phyloP scores from a whole-genome alignment of 495 filamentous ascomycete species.

The Talaromyces stipitatus region DNA sequence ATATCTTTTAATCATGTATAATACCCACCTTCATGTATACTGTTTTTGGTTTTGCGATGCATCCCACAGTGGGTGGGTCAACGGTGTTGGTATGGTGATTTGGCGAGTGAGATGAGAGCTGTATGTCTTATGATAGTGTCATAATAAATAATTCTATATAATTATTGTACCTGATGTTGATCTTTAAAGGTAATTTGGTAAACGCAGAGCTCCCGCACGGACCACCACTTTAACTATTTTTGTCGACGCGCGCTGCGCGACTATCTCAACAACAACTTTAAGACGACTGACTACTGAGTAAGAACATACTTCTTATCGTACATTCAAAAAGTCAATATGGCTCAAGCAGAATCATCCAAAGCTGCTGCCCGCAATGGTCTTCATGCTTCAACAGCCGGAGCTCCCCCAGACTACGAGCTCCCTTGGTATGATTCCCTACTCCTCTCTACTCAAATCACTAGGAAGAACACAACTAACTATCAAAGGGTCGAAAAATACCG shows the following conservation, averaged over 20 bases:
- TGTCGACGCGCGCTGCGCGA: neutral
- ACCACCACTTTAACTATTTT: neutral
- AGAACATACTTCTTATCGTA: too few species aligned
- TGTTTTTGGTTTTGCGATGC: conserved; percentile 3
- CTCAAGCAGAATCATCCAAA: conserved; percentile 68
- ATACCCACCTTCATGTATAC: neutral
- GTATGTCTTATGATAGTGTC: neutral
- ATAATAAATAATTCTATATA: neutral
- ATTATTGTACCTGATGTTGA: neutral
- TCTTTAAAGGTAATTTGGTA: neutral
- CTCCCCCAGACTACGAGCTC: conserved; percentile 68
- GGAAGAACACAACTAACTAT: conserved; percentile 5
- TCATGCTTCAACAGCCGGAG: conserved; percentile 53
- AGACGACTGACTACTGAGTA: neutral
- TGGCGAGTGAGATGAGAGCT: neutral
- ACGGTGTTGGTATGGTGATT: neutral
- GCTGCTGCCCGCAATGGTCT: conserved; percentile 60
- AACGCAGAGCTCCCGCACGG: neutral
- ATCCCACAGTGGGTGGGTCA: neutral
- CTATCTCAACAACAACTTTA: neutral
- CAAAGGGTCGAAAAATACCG: conserved; percentile 97
- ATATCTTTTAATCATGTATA: conserved; percentile 4
- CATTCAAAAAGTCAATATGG: conserved; percentile 25
- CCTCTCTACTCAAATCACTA: neutral
- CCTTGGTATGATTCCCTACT: conserved; percentile 66